Conservation (phyloP, 2,329 filamentous ascomycete species). For the Phialemonium atrogriseum region DNA sequence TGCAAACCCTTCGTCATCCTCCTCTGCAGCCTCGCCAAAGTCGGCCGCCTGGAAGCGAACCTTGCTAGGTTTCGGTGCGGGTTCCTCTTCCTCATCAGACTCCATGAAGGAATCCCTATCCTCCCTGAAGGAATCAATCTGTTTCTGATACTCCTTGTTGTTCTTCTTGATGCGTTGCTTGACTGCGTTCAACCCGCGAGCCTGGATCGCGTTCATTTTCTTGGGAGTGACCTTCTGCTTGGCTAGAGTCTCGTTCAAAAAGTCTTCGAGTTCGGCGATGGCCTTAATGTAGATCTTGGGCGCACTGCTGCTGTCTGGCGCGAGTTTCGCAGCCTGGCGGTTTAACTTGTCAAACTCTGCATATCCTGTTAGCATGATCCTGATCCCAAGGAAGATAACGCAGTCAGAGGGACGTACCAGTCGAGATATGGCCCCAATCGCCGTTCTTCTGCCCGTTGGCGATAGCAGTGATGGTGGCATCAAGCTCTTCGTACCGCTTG, state of each 20-base stretch:
- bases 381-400: background rate
- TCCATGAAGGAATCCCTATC: conserved; percentile 86
- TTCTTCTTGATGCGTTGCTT: conserved; percentile 99
- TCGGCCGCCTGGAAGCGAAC: conserved; percentile 37
- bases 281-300: conserved; percentile 92
- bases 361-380: conserved; percentile 3
- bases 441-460: conserved; percentile 97
- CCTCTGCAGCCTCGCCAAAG: conserved; percentile 41
- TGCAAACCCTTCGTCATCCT: conserved; percentile 79
- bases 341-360: conserved; percentile 92
- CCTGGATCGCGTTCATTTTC: conserved; percentile 98
- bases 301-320: conserved; percentile 64
- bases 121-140: conserved; percentile 79
- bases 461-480: conserved; percentile 80
- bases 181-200: conserved; percentile 89
- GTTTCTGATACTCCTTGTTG: conserved; percentile 85
- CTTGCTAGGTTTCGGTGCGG: conserved; percentile 44
- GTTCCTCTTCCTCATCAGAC: conserved; percentile 65
- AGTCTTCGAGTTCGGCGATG: conserved; percentile 87
- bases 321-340: conserved; percentile 73
- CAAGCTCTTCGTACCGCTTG: conserved; percentile 91
- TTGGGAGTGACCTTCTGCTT: conserved; percentile 95
- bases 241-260: conserved; percentile 85
- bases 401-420: conserved; percentile 44
- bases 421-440: conserved; percentile 90